Percentiles rank a stretch among this genome's conserved stretches.
These are phyloP conservation scores for Omphalea diandra DNA, from an alignment of 441 rosid genomes.

Conservation along the genomic window DNA sequence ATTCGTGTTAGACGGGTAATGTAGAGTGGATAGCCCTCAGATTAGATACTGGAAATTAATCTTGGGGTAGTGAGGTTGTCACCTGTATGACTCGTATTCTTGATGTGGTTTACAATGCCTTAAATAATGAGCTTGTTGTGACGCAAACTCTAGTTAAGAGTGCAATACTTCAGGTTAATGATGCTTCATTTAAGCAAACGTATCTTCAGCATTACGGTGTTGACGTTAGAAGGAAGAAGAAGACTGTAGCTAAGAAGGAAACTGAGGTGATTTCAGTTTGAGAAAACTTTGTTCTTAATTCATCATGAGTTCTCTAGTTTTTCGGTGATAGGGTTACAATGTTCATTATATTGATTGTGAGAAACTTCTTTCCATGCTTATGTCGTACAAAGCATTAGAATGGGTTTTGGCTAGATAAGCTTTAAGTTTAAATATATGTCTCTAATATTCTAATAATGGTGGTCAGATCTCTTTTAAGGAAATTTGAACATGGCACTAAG, in stretches of 20 bases:
- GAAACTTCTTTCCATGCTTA: background rate
- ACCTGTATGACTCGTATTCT: conserved; percentile 54
- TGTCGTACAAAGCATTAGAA: background rate
- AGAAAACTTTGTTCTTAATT: too few species aligned
- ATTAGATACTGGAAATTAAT: conserved; percentile 53
- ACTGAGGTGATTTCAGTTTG: conserved; percentile 26
- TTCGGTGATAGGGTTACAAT: background rate
- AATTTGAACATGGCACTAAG: background rate
- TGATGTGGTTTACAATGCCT: conserved; percentile 64
- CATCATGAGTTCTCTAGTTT: background rate
- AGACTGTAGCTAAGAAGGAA: conserved; percentile 45
- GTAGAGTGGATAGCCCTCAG: conserved; percentile 67
- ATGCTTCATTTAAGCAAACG: conserved; percentile 66
- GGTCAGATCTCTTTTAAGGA: too few species aligned
- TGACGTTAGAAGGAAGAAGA: conserved; percentile 62
- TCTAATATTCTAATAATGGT: background rate
- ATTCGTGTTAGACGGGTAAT: conserved; percentile 60
- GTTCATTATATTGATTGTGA: background rate
- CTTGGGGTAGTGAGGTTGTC: conserved; percentile 64
- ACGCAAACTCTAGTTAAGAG: conserved; percentile 59
- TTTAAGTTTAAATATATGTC: background rate
- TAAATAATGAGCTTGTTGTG: conserved; percentile 61
- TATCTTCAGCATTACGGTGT: conserved; percentile 60
- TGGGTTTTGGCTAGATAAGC: too few species aligned
- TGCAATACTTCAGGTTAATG: conserved; percentile 61